Evolutionary conservation across 257 asterid species (phyloP).

Genomic region (Solanum dulcamara): DNA sequence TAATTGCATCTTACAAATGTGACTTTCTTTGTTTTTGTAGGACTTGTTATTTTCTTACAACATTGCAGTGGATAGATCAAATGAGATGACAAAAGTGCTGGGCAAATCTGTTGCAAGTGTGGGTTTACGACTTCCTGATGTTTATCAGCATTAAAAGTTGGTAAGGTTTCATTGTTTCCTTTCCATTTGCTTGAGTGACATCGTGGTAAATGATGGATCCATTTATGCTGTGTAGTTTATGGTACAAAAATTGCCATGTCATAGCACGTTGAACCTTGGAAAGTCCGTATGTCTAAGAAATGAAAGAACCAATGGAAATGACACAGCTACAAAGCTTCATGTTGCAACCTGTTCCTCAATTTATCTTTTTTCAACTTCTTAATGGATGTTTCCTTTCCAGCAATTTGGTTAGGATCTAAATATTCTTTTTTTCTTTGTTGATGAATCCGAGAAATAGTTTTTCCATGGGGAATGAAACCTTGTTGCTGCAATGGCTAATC

Average conservation of each 20-base stretch:
- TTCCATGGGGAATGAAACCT: not conserved
- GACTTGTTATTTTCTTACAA: constrained; percentile 79
- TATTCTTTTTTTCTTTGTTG: not conserved
- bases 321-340: not conserved
- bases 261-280: not conserved
- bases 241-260: not conserved
- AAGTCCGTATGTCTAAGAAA: not conserved
- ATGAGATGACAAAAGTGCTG: constrained; percentile 60
- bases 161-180: constrained; percentile 5
- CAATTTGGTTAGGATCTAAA: not conserved
- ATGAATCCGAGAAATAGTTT: not conserved
- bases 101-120: constrained; percentile 89
- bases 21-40: constrained; percentile 15
- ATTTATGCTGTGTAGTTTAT: not conserved
- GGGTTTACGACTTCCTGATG: constrained; percentile 85
- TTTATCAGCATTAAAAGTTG: constrained; percentile 40
- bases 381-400: not conserved
- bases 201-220: not conserved
- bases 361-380: not conserved
- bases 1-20: not conserved
- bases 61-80: constrained; percentile 77
- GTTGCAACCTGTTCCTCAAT: not conserved
- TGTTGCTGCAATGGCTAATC: not conserved
- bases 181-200: not conserved
- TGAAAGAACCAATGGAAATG: not conserved